Conservation (phyloP, 768 basidiomycete species). For the Boletus reticuloceps region DNA sequence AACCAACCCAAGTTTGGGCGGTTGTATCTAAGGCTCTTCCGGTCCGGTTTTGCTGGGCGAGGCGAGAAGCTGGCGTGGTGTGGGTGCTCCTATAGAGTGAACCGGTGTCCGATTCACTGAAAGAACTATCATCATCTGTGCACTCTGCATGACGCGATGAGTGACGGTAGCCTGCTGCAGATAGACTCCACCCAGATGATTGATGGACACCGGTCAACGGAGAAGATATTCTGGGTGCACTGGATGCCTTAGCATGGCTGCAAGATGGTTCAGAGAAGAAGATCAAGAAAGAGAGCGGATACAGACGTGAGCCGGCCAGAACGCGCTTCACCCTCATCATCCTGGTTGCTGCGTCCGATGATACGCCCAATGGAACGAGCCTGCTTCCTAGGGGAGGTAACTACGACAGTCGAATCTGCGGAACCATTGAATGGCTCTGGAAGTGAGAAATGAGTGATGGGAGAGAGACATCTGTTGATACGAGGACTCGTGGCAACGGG, state of each 20-base stretch:
- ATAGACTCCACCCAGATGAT: neutral
- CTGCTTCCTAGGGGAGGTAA: neutral
- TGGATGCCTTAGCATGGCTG: slow-evolving; percentile 4
- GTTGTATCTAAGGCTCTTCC: neutral
- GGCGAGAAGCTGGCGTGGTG: neutral
- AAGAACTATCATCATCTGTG: neutral
- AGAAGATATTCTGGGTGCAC: slow-evolving; percentile 8
- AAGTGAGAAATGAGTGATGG: slow-evolving; percentile 14
- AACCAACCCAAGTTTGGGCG: neutral
- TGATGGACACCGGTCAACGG: slow-evolving; percentile 9
- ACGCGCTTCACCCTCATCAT: neutral
- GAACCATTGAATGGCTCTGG: slow-evolving; percentile 6
- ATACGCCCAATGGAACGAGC: neutral
- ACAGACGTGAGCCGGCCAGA: slow-evolving; percentile 11
- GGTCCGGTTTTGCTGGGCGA: neutral
- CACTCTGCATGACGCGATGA: neutral
- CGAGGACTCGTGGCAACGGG: neutral
- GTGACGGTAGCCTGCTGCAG: too few relatives aligned
- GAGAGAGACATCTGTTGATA: slow-evolving; percentile 10
- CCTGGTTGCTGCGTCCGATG: neutral
- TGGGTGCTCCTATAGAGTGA: neutral
- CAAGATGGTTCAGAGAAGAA: slow-evolving; percentile 5
- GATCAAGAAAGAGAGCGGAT: neutral
- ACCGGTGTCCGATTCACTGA: slow-evolving; percentile 1
- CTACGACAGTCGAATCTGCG: neutral